phyloP scores from a whole-genome alignment of 1,284 basidiomycete genomes.

The Malassezia pachydermatis region DNA sequence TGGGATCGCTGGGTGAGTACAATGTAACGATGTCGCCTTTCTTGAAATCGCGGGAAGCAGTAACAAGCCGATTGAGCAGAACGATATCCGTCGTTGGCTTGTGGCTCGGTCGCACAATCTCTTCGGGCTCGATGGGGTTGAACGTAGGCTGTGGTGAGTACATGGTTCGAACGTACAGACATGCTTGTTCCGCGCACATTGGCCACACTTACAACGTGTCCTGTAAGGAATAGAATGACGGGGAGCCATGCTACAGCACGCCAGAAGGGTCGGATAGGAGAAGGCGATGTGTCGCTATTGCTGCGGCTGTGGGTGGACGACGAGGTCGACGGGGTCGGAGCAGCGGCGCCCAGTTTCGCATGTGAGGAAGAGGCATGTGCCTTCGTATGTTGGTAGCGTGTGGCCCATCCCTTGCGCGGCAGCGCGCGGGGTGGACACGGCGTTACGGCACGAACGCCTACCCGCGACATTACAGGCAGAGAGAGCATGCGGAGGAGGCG shows the following conservation, averaged over 20 bases:
- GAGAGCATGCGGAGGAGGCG: no score
- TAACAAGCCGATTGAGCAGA: conserved; percentile 51
- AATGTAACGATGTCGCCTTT: conserved; percentile 54
- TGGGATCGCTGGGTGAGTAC: conserved; percentile 51
- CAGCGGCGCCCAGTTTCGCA: no score
- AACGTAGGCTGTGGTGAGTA: conserved; percentile 49
- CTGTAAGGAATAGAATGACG: conserved; percentile 51
- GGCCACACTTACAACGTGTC: conserved; percentile 51
- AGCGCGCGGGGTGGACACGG: no score
- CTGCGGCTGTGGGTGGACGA: no score
- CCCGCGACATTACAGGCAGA: no score
- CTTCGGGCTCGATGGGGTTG: background rate
- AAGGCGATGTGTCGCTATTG: background rate
- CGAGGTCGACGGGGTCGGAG: background rate
- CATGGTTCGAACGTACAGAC: conserved; percentile 9
- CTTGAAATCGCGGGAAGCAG: conserved; percentile 39
- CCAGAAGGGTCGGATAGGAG: background rate
- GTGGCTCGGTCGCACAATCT: conserved; percentile 33
- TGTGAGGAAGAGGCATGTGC: no score
- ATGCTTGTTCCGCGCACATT: conserved; percentile 51
- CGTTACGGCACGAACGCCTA: no score
- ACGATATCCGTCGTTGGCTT: conserved; percentile 53
- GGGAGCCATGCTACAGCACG: conserved; percentile 51
- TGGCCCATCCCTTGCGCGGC: no score
- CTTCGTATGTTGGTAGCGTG: no score